A percentile compares a stretch with the other conserved stretches of the same genome.
phyloP scores from a whole-genome alignment of 495 filamentous ascomycete genomes.

The Saxispiralis lemnorum region DNA sequence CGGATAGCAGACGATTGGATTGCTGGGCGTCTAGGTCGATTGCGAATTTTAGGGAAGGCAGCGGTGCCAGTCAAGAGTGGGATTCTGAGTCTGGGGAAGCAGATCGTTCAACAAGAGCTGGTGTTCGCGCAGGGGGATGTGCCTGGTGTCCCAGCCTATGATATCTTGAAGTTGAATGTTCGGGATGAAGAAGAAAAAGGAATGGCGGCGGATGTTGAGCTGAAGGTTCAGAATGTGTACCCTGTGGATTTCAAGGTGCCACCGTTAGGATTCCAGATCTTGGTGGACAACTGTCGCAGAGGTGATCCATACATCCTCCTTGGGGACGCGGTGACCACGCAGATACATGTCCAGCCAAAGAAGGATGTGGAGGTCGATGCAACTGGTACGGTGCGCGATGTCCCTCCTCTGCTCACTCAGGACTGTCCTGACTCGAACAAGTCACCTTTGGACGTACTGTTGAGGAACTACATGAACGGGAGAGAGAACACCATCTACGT shows the following conservation, averaged over 20 bases:
- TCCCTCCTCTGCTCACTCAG: constrained; percentile 52
- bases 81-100: constrained; percentile 54
- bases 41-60: constrained; percentile 54
- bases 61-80: constrained; percentile 57
- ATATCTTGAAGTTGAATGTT: constrained; percentile 59
- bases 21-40: constrained; percentile 47
- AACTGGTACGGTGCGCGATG: constrained; percentile 44
- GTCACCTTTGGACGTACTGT: constrained; percentile 72
- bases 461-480: constrained; percentile 67
- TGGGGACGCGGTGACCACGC: constrained; percentile 52
- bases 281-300: constrained; percentile 58
- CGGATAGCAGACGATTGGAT: constrained; percentile 78
- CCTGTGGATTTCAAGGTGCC: constrained; percentile 59
- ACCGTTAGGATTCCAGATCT: constrained; percentile 60
- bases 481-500: constrained; percentile 61
- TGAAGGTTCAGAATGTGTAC: constrained; percentile 52
- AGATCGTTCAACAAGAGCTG: constrained; percentile 50
- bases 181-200: constrained; percentile 43
- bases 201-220: constrained; percentile 59
- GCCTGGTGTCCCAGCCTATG: constrained; percentile 58
- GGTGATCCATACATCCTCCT: constrained; percentile 48
- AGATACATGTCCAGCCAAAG: constrained; percentile 45
- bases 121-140: constrained; percentile 68
- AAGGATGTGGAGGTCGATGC: constrained; percentile 48
- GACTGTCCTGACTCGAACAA: constrained; percentile 54